Base-by-base conservation (phyloP, 2,329 filamentous ascomycete genomes). In the Penicillium sp. region DNA sequence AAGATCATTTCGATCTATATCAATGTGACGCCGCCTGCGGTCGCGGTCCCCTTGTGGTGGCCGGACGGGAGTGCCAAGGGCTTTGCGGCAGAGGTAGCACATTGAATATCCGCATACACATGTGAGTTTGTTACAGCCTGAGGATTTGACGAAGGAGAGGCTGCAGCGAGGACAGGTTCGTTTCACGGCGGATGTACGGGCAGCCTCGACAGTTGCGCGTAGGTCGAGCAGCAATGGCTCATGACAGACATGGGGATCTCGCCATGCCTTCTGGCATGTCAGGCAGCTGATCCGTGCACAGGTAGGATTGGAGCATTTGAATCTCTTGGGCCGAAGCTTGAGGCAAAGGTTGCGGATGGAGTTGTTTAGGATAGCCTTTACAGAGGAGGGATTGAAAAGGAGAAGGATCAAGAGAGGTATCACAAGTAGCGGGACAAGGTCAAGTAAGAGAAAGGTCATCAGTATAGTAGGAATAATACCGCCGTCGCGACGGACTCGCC, bases 71-170 rank as follows among this genome's bases (percentile, higher is more conserved):
- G 71, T 62, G 1, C 71, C 72, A 1, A 79, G 68, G 21, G 91
- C 87, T 65, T 88, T 88, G 42, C 95, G 90, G 74, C 95, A 99
- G 47, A 98, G 86, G 70, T 99, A 99, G 74, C 95, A 99, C 93
- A 98, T 98, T 66, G 90, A 89, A 77, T 98, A 98, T 9, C 95
- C 95, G 75, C 95, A 99, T 16, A 92, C 87, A 71, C 95, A 98
- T 6, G 91, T 93, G 42, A 99, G 83, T 78, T 98, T 98, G 80
- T 99, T 99, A 83, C 95, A 99, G 68, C 95, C 95, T 26, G 88
- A 87, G 7, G 87, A 89, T 74, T 98, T 98, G 76, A 99, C 90
- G 72, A 98, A 98, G 16, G 88, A 90, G 10, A 93, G 90, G 65
- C 90, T 89, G 79, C 95, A 99, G 48, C 89, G 86, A 9, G 95